Percentiles rank a stretch among this genome's conserved stretches.
Conservation (phyloP, 2,329 filamentous ascomycete species). For the Ceratocystis colombiana region DNA sequence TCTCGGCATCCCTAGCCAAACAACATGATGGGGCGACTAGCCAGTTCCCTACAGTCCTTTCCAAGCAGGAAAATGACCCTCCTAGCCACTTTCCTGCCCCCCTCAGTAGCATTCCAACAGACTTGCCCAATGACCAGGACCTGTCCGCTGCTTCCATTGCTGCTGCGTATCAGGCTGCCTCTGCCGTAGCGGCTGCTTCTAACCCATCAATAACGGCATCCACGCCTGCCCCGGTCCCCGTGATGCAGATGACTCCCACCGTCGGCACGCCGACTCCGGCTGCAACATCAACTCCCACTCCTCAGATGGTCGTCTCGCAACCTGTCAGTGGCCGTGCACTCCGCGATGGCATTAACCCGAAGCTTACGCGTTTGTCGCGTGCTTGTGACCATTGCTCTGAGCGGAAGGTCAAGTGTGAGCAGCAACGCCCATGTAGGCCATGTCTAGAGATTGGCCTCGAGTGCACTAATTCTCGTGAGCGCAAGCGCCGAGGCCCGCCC, state of each 20-base stretch:
- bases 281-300: slow-evolving; percentile 10
- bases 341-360: slow-evolving; percentile 39
- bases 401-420: slow-evolving; percentile 53
- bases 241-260: slow-evolving; percentile 14
- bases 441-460: slow-evolving; percentile 48
- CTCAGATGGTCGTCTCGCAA: slow-evolving; percentile 16
- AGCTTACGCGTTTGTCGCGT: slow-evolving; percentile 47
- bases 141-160: slow-evolving; percentile 21
- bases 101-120: not conserved
- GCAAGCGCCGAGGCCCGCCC: slow-evolving; percentile 49
- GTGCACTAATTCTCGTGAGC: slow-evolving; percentile 48
- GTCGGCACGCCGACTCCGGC: not conserved
- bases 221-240: slow-evolving; percentile 10
- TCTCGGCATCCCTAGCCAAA: slow-evolving; percentile 19
- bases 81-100: not conserved
- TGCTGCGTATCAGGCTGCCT: slow-evolving; percentile 22
- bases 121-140: slow-evolving; percentile 16
- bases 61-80: not conserved
- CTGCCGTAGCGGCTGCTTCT: slow-evolving; percentile 9
- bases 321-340: slow-evolving; percentile 22
- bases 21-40: not conserved
- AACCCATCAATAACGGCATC: slow-evolving; percentile 10
- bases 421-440: slow-evolving; percentile 45
- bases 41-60: slow-evolving; percentile 1
- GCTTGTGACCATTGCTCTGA: slow-evolving; percentile 54